Percentiles rank a stretch among this genome's conserved stretches.
phyloP scores from a whole-genome alignment of 441 rosid species.

The Isatis lusitanica region DNA sequence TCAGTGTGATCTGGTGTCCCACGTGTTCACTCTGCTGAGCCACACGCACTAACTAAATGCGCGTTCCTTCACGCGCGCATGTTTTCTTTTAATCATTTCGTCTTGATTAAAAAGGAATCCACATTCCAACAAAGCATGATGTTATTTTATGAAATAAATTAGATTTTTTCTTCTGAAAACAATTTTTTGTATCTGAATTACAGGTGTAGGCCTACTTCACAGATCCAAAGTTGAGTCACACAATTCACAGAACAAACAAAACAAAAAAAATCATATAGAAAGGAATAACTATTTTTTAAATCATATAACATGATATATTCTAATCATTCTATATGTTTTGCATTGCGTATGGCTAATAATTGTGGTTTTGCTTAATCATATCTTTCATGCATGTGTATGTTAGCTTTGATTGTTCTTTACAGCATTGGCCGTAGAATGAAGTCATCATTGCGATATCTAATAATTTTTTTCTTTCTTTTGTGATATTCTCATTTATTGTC shows the following conservation, averaged over 20 bases:
- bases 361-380: constrained; percentile 31
- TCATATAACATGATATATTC: neutral
- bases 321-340: constrained; percentile 21
- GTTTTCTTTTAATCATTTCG: constrained; percentile 16
- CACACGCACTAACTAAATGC: constrained; percentile 13
- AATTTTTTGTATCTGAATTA: neutral
- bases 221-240: neutral
- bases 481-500: too few species aligned
- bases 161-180: neutral
- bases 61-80: constrained; percentile 34
- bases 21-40: constrained; percentile 12
- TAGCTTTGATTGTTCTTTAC: constrained; percentile 29
- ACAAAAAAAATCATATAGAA: neutral
- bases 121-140: neutral
- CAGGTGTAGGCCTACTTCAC: neutral
- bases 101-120: constrained; percentile 3
- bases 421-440: constrained; percentile 25
- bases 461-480: neutral
- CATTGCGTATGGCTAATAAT: constrained; percentile 27
- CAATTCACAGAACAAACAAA: neutral
- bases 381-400: constrained; percentile 32
- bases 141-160: too few species aligned
- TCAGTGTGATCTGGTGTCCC: constrained; percentile 34
- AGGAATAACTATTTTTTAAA: neutral
- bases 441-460: constrained; percentile 16